A percentile compares a stretch with the other conserved stretches of the same genome.
These are phyloP conservation scores for Fusarium poae DNA, from an alignment of 2,329 filamentous ascomycete genomes.

Conservation along the genomic window DNA sequence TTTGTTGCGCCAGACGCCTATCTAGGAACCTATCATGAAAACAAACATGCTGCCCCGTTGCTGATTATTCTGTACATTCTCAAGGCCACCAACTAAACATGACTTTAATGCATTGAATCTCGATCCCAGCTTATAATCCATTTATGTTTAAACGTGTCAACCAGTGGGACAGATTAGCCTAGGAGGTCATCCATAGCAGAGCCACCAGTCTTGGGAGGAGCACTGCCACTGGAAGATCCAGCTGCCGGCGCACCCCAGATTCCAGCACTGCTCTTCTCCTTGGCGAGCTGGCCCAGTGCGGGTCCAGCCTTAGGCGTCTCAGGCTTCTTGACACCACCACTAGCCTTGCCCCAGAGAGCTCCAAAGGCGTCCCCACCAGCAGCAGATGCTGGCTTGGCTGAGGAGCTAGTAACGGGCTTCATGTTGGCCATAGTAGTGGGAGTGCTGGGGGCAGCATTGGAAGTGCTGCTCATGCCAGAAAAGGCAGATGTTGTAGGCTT, in stretches of 20 bases:
- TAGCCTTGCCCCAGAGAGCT: constrained; percentile 83
- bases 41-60: constrained; percentile 48
- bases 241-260: constrained; percentile 83
- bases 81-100: constrained; percentile 20
- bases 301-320: constrained; percentile 72
- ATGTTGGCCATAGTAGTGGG: constrained; percentile 59
- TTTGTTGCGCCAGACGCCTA: constrained; percentile 60
- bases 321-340: constrained; percentile 80
- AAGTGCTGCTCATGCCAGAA: constrained; percentile 46
- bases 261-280: constrained; percentile 94
- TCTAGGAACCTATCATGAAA: constrained; percentile 55
- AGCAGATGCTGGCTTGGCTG: constrained; percentile 65
- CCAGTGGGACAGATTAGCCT: constrained; percentile 51
- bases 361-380: constrained; percentile 89
- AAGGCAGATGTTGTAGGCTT: constrained; percentile 50
- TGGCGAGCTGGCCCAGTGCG: constrained; percentile 93
- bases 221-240: constrained; percentile 47
- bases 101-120: constrained; percentile 23
- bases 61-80: constrained; percentile 45
- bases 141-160: constrained; percentile 10
- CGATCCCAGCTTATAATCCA: constrained; percentile 36
- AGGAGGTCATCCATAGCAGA: constrained; percentile 63
- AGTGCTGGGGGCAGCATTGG: constrained; percentile 53
- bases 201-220: constrained; percentile 52
- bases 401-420: constrained; percentile 62